Evolutionary conservation across 179 eudicot species (phyloP), one percentile per base, ranked within the genome.

Genomic region (Corrigiola litoralis): DNA sequence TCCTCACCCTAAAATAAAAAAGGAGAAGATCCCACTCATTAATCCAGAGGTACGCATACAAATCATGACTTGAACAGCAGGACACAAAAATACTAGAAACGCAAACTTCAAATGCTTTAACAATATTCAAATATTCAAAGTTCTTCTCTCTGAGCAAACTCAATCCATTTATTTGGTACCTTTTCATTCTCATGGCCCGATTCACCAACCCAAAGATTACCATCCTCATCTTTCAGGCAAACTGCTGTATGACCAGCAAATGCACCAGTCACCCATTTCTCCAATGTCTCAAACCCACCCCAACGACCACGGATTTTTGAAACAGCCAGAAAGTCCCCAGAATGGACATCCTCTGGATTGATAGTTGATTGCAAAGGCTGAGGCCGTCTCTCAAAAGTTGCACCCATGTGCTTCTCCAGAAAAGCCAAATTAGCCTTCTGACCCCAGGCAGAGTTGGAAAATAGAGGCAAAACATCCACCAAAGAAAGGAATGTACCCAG

Each of bases 241-340:
- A 94, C 99, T 0, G 99, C 92, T 25, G 99, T 94, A 44, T 94
- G 99, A 72, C 97, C 99, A 63, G 99, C 97, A 81, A 94, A 94
- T 46, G 97, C 91, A 61, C 97, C 98, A 0, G 98, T 92, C 31
- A 90, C 98, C 99, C 99, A 94, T 79, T 94, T 94, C 81, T 94
- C 99, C 34, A 94, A 82, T 25, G 97, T 90, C 72, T 94, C 97
- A 75, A 94, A 94, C 71, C 97, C 99, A 77, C 95, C 98, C 98
- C 98, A 92, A 58, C 98, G 88, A 48, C 98, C 98, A 50, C 97
- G 95, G 59, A 94, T 90, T 82, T 94, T 94, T 28, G 97, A 90
- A 45, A 94, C 82, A 7, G 99, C 99, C 67, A 94, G 71, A 61
- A 94, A 94, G 67, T 94, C 99, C 64, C 99, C 99, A 73, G 99